These are phyloP conservation scores for Strigomonas culicis DNA, from an alignment of 208 protist species.

Conservation along the genomic window DNA sequence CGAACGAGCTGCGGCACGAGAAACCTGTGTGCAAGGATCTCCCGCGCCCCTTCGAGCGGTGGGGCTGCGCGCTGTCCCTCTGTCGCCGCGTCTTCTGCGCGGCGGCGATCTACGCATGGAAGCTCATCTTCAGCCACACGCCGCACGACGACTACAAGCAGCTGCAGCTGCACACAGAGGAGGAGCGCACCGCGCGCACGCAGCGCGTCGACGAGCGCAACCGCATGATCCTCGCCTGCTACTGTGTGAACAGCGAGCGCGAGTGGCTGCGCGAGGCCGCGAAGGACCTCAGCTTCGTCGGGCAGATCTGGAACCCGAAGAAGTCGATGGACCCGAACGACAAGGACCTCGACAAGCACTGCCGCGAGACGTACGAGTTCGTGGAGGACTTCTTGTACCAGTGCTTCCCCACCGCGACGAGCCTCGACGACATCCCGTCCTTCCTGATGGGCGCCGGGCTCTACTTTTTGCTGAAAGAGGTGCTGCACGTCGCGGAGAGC, in stretches of 20 bases:
- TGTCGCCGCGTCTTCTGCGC: conserved; percentile 62
- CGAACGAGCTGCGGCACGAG: conserved; percentile 48
- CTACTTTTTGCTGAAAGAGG: conserved; percentile 74
- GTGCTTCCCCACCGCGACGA: conserved; percentile 78
- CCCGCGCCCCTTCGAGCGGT: conserved; percentile 74
- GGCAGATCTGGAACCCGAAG: conserved; percentile 75
- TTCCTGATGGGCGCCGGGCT: conserved; percentile 75
- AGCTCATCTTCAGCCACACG: conserved; percentile 89
- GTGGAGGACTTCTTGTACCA: conserved; percentile 88
- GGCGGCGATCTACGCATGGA: conserved; percentile 86
- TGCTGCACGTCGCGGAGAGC: conserved; percentile 33
- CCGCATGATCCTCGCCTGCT: conserved; percentile 88
- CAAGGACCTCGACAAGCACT: conserved; percentile 66
- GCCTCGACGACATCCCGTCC: conserved; percentile 61
- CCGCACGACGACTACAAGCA: conserved; percentile 90
- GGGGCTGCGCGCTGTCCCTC: conserved; percentile 62
- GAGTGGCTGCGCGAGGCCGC: conserved; percentile 87
- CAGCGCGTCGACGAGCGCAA: conserved; percentile 85
- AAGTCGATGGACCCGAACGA: conserved; percentile 65
- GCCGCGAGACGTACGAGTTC: conserved; percentile 81
- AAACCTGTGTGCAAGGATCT: conserved; percentile 49
- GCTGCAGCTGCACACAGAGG: conserved; percentile 50
- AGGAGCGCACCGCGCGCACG: conserved; percentile 61
- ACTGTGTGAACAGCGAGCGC: conserved; percentile 65
- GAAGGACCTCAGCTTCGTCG: conserved; percentile 77